These are phyloP conservation scores for Parmales sp. DNA, from an alignment of 108 stramenopile species.

Conservation along the genomic window DNA sequence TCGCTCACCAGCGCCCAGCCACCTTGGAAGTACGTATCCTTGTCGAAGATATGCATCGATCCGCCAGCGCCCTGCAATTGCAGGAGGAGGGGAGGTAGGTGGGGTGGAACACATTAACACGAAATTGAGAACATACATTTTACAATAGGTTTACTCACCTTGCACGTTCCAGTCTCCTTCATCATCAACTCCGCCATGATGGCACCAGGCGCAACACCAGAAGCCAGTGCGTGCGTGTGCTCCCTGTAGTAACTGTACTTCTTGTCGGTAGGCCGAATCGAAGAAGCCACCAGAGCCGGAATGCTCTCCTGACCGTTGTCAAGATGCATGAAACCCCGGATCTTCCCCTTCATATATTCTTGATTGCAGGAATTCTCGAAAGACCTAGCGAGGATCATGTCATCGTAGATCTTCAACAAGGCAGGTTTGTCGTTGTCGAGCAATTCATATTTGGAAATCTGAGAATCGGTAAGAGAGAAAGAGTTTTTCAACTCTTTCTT, in stretches of 20 bases:
- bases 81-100: too few species aligned
- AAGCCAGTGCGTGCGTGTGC: constrained; percentile 94
- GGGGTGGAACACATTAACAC: too few species aligned
- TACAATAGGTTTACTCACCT: too few species aligned
- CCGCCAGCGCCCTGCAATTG: constrained; percentile 97
- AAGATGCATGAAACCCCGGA: constrained; percentile 96
- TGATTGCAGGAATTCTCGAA: constrained; percentile 98
- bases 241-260: constrained; percentile 96
- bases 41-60: constrained; percentile 97
- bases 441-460: too few species aligned
- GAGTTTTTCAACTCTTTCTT: too few species aligned
- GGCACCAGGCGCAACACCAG: constrained; percentile 72
- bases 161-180: constrained; percentile 94
- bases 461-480: too few species aligned
- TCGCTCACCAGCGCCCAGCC: constrained; percentile 96
- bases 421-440: constrained; percentile 64
- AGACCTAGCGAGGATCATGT: constrained; percentile 76
- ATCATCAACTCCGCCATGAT: constrained; percentile 95
- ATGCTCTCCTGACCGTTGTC: constrained; percentile 95
- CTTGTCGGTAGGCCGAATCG: constrained; percentile 80
- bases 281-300: constrained; percentile 85
- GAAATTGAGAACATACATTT: too few species aligned
- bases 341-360: constrained; percentile 94
- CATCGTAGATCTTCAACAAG: constrained; percentile 67
- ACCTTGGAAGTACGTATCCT: constrained; percentile 83